phyloP scores from a whole-genome alignment of 345 rosid species.

The Melaleuca quinquenervia region DNA sequence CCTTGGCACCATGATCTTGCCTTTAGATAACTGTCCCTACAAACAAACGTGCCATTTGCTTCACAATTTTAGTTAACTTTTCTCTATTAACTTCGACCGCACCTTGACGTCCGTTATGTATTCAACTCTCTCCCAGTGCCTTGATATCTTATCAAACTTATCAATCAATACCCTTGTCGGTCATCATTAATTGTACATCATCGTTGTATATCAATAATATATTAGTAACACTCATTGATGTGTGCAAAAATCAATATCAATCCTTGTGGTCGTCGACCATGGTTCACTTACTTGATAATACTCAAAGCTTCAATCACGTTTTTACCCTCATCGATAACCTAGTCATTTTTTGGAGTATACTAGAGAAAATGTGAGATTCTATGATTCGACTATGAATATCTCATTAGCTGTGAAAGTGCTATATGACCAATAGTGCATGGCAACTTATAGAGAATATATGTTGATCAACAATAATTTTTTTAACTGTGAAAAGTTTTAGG shows the following conservation, averaged over 20 bases:
- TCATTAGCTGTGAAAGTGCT: neutral
- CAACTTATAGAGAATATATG: neutral
- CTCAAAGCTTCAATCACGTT: neutral
- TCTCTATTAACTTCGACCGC: too few relatives aligned
- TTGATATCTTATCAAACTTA: too few relatives aligned
- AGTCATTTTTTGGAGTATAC: neutral
- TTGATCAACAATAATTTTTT: neutral
- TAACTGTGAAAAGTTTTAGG: neutral
- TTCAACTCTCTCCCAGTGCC: too few relatives aligned
- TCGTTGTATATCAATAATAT: accelerated
- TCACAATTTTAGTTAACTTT: too few relatives aligned
- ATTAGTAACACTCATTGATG: accelerated
- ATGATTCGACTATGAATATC: neutral
- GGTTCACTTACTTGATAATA: neutral
- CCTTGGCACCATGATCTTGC: too few relatives aligned
- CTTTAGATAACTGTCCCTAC: too few relatives aligned
- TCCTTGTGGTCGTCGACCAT: neutral
- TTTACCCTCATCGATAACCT: neutral
- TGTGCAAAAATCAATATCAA: neutral
- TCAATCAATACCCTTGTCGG: too few relatives aligned
- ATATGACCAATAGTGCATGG: neutral
- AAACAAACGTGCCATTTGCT: too few relatives aligned
- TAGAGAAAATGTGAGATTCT: neutral
- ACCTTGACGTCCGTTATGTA: too few relatives aligned
- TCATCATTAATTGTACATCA: too few relatives aligned